Percentiles rank a stretch among this genome's conserved stretches.
Evolutionary conservation across 805 yeast species (phyloP).

Genomic region (Yarrowia bubula): DNA sequence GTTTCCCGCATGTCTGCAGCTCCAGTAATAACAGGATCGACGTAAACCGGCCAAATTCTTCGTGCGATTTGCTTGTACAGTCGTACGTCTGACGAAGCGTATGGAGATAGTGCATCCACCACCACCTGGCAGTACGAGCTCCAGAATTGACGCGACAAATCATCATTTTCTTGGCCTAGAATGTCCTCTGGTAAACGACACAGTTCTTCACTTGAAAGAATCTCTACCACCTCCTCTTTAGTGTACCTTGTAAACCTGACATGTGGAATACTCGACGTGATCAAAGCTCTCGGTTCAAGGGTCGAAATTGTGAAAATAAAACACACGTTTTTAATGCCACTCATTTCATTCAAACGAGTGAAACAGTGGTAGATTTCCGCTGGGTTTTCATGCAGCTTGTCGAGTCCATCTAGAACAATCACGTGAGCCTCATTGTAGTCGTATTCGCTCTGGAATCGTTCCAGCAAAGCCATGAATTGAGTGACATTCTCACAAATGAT

Average conservation of each 20-base stretch:
- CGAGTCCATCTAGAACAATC: conserved; percentile 52
- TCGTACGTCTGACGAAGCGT: conserved; percentile 47
- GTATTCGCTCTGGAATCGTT: conserved; percentile 40
- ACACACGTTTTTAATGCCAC: conserved; percentile 41
- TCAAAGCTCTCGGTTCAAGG: conserved; percentile 46
- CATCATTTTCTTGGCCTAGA: conserved; percentile 23
- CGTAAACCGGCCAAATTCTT: conserved; percentile 39
- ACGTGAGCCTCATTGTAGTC: conserved; percentile 44
- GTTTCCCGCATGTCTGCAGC: conserved; percentile 28
- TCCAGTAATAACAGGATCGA: conserved; percentile 33
- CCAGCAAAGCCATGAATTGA: conserved; percentile 44
- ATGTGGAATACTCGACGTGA: conserved; percentile 46
- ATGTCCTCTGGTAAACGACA: conserved; percentile 34
- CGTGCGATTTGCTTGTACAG: conserved; percentile 34
- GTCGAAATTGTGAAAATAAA: conserved; percentile 47
- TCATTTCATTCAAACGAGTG: conserved; percentile 44
- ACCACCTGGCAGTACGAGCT: conserved; percentile 45
- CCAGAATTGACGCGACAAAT: conserved; percentile 41
- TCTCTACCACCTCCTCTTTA: conserved; percentile 41
- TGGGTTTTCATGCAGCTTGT: conserved; percentile 47
- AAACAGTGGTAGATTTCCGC: conserved; percentile 45
- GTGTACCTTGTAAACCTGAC: conserved; percentile 47
- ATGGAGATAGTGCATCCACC: conserved; percentile 46
- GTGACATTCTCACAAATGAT: conserved; percentile 45
- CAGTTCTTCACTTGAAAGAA: conserved; percentile 40